Percentiles rank a stretch among this genome's conserved stretches.
These are phyloP conservation scores for Globisporangium paroecandrum DNA, from an alignment of 352 stramenopile species.

Conservation along the genomic window DNA sequence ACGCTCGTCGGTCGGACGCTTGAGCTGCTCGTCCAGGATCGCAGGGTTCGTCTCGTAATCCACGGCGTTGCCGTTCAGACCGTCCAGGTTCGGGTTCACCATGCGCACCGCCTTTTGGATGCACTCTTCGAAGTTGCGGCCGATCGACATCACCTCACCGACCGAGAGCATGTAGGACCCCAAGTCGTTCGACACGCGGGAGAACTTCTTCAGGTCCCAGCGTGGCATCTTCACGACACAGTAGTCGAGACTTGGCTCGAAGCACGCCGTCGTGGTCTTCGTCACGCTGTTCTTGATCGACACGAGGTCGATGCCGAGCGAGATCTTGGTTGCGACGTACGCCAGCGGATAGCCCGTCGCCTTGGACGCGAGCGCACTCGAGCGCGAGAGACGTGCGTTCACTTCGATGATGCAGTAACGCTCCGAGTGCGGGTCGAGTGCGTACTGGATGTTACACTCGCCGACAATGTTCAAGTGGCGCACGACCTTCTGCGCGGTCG, in stretches of 20 bases:
- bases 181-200: constrained; percentile 92
- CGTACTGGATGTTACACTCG: constrained; percentile 99
- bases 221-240: constrained; percentile 96
- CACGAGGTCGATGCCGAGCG: constrained; percentile 93
- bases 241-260: constrained; percentile 98
- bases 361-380: constrained; percentile 97
- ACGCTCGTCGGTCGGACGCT: constrained; percentile 71
- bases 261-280: constrained; percentile 96
- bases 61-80: constrained; percentile 68
- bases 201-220: constrained; percentile 97
- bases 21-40: constrained; percentile 70
- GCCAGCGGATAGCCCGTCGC: constrained; percentile 98
- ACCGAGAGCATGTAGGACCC: constrained; percentile 97
- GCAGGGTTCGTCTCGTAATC: constrained; percentile 75
- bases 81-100: constrained; percentile 89
- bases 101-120: constrained; percentile 98
- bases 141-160: constrained; percentile 97
- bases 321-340: constrained; percentile 98
- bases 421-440: constrained; percentile 91
- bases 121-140: constrained; percentile 94
- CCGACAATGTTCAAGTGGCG: constrained; percentile 96
- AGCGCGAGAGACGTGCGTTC: constrained; percentile 96
- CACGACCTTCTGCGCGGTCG: constrained; percentile 95
- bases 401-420: constrained; percentile 99
- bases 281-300: constrained; percentile 96